Evolutionary conservation across 495 filamentous ascomycete genomes (phyloP).

Genomic region (Penicillium odoratum): DNA sequence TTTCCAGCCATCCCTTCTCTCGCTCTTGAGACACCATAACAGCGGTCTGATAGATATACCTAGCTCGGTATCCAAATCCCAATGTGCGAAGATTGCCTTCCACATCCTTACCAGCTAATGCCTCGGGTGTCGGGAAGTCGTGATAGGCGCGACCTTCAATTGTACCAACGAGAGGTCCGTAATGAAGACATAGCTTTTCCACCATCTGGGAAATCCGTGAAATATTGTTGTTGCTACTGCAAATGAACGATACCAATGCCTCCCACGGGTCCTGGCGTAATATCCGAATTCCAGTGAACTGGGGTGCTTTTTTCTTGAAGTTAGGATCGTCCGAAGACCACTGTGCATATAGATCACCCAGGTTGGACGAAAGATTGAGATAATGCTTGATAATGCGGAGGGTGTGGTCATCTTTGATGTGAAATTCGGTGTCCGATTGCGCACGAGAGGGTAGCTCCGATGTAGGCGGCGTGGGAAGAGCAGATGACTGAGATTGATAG

Average conservation of each 20-base stretch:
- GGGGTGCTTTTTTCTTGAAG: constrained; percentile 82
- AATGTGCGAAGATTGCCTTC: constrained; percentile 76
- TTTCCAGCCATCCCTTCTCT: constrained; percentile 72
- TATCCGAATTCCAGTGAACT: constrained; percentile 92
- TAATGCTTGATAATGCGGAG: constrained; percentile 71
- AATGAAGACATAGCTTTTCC: constrained; percentile 83
- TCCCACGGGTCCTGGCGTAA: constrained; percentile 97
- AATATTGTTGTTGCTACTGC: constrained; percentile 99
- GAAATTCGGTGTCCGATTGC: constrained; percentile 17
- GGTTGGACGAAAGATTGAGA: constrained; percentile 74
- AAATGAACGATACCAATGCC: constrained; percentile 90
- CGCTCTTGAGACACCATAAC: constrained; percentile 65
- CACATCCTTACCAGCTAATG: constrained; percentile 65
- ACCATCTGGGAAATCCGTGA: constrained; percentile 94
- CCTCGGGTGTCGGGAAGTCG: constrained; percentile 79
- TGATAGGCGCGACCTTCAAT: constrained; percentile 72
- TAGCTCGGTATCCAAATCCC: constrained; percentile 93
- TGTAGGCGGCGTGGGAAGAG: constrained; percentile 27
- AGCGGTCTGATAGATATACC: constrained; percentile 86
- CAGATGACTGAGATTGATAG: constrained; percentile 3
- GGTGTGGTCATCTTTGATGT: constrained; percentile 56
- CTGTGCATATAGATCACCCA: constrained; percentile 74
- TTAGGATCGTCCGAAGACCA: constrained; percentile 87
- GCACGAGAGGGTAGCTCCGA: constrained; percentile 33
- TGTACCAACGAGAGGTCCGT: constrained; percentile 73